Evolutionary conservation across 2,329 filamentous ascomycete genomes (phyloP).

Genomic region (Phyllosticta ampelicida): DNA sequence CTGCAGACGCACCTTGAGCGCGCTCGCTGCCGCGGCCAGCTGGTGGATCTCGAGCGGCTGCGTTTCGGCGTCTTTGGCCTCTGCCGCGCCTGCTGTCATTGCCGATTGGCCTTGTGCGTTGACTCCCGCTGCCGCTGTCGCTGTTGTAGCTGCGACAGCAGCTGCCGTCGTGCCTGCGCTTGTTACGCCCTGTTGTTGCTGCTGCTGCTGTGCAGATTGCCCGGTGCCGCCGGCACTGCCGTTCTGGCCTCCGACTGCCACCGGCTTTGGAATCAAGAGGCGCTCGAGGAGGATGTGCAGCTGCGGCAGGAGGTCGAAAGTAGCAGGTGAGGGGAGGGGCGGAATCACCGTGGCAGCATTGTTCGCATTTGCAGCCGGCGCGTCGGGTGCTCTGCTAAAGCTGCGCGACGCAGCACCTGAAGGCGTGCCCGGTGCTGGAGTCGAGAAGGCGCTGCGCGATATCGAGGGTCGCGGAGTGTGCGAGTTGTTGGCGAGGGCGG

Average conservation of each 20-base stretch:
- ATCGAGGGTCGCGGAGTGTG: not conserved
- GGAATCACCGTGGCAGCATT: slow-evolving; percentile 31
- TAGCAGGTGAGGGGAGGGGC: slow-evolving; percentile 62
- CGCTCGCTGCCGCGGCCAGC: slow-evolving; percentile 65
- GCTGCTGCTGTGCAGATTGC: slow-evolving; percentile 14
- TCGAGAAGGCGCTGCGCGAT: not conserved
- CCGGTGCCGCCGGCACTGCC: slow-evolving; percentile 15
- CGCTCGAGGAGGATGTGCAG: slow-evolving; percentile 68
- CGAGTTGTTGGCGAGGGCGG: not conserved
- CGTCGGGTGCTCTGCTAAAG: not conserved
- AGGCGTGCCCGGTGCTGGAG: not conserved
- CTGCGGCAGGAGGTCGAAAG: slow-evolving; percentile 76
- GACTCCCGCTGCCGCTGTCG: slow-evolving; percentile 3
- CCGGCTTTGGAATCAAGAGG: slow-evolving; percentile 37
- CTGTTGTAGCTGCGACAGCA: slow-evolving; percentile 15
- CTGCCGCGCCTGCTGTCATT: slow-evolving; percentile 24
- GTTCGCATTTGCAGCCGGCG: not conserved
- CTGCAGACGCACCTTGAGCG: slow-evolving; percentile 73
- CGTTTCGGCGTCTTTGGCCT: slow-evolving; percentile 4
- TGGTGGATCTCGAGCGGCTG: slow-evolving; percentile 56
- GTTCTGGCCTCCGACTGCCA: slow-evolving; percentile 12
- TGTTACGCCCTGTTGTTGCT: slow-evolving; percentile 24
- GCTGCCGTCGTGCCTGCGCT: slow-evolving; percentile 49
- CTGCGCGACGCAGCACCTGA: not conserved
- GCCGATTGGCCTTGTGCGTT: slow-evolving; percentile 12